Evolutionary conservation across 371 early-diverging fungal species (phyloP).

Genomic region (Blakeslea trispora): DNA sequence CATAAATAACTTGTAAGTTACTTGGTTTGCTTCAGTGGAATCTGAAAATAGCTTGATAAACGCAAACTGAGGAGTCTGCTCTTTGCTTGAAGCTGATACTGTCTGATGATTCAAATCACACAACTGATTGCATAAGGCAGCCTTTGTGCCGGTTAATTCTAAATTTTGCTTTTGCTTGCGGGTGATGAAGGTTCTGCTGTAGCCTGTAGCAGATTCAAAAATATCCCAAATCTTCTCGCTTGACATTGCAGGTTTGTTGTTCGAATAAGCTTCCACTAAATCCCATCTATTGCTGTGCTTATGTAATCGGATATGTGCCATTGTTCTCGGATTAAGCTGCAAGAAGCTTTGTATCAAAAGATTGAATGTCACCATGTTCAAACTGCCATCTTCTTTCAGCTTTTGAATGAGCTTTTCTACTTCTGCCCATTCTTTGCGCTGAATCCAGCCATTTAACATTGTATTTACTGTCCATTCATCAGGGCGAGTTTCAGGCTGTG

Average conservation of each 20-base stretch:
- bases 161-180: background rate
- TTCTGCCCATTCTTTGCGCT: conserved; percentile 27
- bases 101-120: background rate
- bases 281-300: conserved; percentile 23
- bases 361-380: conserved; percentile 42
- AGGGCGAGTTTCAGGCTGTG: conserved; percentile 18
- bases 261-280: conserved; percentile 7
- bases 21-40: conserved; percentile 22
- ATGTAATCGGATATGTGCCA: conserved; percentile 9
- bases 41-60: conserved; percentile 21
- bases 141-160: background rate
- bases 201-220: conserved; percentile 36
- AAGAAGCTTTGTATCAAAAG: conserved; percentile 40
- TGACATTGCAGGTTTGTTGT: conserved; percentile 8
- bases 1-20: conserved; percentile 41
- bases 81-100: background rate
- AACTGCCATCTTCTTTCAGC: conserved; percentile 6
- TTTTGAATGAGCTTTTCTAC: conserved; percentile 32
- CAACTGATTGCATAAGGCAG: conserved; percentile 3
- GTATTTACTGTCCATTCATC: conserved; percentile 37
- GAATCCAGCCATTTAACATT: conserved; percentile 38
- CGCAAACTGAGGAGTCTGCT: background rate
- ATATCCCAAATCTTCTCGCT: conserved; percentile 37
- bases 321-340: conserved; percentile 25
- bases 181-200: background rate